Evolutionary conservation across 345 rosid genomes (phyloP).

Genomic region (Hypericum androsaemum): DNA sequence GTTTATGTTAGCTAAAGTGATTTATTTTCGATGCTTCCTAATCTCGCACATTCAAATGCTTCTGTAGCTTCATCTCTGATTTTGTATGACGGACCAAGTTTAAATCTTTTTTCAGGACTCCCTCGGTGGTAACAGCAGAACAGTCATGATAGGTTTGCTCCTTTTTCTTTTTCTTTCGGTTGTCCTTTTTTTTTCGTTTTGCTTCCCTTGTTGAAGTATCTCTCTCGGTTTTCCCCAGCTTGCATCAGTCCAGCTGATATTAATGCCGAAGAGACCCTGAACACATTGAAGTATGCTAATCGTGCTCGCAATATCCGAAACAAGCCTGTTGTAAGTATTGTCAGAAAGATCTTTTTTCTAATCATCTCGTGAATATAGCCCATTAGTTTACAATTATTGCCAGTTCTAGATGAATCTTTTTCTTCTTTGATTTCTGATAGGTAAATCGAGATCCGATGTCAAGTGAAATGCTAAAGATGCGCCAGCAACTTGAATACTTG

Average conservation of each 20-base stretch:
- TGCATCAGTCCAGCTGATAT: slow-evolving; percentile 99
- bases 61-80: no score
- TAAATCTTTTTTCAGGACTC: slow-evolving; percentile 58
- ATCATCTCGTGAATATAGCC: background rate
- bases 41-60: no score
- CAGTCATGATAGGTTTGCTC: slow-evolving; percentile 85
- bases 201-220: background rate
- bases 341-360: slow-evolving; percentile 3
- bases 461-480: slow-evolving; percentile 94
- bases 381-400: slow-evolving; percentile 1
- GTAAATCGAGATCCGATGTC: slow-evolving; percentile 95
- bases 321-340: slow-evolving; percentile 88
- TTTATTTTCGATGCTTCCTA: no score
- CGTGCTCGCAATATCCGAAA: slow-evolving; percentile 97
- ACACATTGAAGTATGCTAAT: slow-evolving; percentile 95
- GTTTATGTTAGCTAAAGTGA: no score
- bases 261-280: slow-evolving; percentile 95
- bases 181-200: background rate
- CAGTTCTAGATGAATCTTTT: slow-evolving; percentile 6
- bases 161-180: background rate
- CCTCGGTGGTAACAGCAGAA: slow-evolving; percentile 99
- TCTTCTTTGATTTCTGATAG: slow-evolving; percentile 27
- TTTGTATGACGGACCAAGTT: slow-evolving; percentile 1
- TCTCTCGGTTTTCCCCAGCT: slow-evolving; percentile 36
- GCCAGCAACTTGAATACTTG: slow-evolving; percentile 83